A percentile compares a stretch with the other conserved stretches of the same genome.
phyloP scores from a whole-genome alignment of 768 basidiomycete species.

The Russula vinacea region DNA sequence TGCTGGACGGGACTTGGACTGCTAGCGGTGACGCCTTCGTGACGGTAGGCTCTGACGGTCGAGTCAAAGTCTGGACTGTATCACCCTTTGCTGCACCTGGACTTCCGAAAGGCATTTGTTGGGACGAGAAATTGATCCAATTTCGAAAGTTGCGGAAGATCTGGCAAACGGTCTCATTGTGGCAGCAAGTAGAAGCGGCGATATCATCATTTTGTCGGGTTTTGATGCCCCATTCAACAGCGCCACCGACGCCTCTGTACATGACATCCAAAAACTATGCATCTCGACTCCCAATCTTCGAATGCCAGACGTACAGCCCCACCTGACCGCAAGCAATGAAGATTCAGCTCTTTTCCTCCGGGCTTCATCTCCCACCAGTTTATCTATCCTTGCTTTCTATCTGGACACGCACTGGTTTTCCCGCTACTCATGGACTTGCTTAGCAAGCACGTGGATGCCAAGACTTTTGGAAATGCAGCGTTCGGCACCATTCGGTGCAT shows the following conservation, averaged over 20 bases:
- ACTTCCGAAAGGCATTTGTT: slow-evolving; percentile 45
- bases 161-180: slow-evolving; percentile 46
- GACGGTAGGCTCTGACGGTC: slow-evolving; percentile 60
- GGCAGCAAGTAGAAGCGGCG: slow-evolving; percentile 55
- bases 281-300: slow-evolving; percentile 9
- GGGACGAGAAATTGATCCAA: slow-evolving; percentile 47
- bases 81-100: slow-evolving; percentile 60
- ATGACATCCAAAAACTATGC: slow-evolving; percentile 9
- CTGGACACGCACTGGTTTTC: slow-evolving; percentile 51
- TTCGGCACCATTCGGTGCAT: slow-evolving; percentile 52
- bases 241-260: slow-evolving; percentile 3
- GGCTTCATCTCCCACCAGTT: slow-evolving; percentile 3
- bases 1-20: slow-evolving; percentile 57
- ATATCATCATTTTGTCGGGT: slow-evolving; percentile 54
- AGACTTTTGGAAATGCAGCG: slow-evolving; percentile 50
- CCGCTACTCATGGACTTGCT: slow-evolving; percentile 43
- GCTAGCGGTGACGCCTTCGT: slow-evolving; percentile 39
- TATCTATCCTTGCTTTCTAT: slow-evolving; percentile 51
- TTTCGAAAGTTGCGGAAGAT: slow-evolving; percentile 48
- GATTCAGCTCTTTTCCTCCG: slow-evolving; percentile 22
- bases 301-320: background rate
- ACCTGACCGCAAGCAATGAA: background rate
- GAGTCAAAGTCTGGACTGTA: slow-evolving; percentile 71
- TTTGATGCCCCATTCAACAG: slow-evolving; percentile 34
- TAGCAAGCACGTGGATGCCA: slow-evolving; percentile 36